Percentiles rank a stretch among this genome's conserved stretches.
Conservation (phyloP, 768 basidiomycete species). For the Auricularia sp. region DNA sequence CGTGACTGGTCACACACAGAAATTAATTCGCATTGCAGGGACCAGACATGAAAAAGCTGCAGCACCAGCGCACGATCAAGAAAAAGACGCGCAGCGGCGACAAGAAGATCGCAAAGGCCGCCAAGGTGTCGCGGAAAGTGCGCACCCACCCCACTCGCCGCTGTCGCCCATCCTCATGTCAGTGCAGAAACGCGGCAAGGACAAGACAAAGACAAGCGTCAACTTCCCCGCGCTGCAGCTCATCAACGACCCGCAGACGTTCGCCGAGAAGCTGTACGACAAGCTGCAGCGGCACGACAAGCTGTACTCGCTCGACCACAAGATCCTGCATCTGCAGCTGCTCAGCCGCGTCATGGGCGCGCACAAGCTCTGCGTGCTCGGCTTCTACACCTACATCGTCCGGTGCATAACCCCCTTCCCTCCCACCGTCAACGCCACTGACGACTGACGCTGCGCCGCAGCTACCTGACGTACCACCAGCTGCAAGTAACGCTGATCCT, state of each 20-base stretch:
- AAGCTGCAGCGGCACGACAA: slow-evolving; percentile 73
- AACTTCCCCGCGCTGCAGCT: slow-evolving; percentile 93
- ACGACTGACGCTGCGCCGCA: slow-evolving; percentile 18
- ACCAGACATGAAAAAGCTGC: slow-evolving; percentile 60
- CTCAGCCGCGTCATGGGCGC: slow-evolving; percentile 86
- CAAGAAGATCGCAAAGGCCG: slow-evolving; percentile 63
- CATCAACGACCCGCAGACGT: slow-evolving; percentile 90
- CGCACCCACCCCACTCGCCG: slow-evolving; percentile 6
- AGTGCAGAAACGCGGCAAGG: slow-evolving; percentile 26
- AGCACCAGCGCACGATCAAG: slow-evolving; percentile 85
- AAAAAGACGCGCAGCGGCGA: slow-evolving; percentile 82
- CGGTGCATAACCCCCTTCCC: slow-evolving; percentile 17
- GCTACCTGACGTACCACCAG: slow-evolving; percentile 87
- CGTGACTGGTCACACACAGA: slow-evolving; percentile 7
- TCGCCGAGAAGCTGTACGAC: slow-evolving; percentile 88
- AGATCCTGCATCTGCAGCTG: slow-evolving; percentile 93
- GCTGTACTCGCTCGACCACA: slow-evolving; percentile 93
- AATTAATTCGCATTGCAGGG: slow-evolving; percentile 23
- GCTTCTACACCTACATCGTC: slow-evolving; percentile 92
- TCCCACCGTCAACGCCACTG: background rate
- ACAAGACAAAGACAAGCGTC: slow-evolving; percentile 23
- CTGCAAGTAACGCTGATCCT: slow-evolving; percentile 88
- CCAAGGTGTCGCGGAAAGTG: slow-evolving; percentile 71
- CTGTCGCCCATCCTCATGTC: background rate
- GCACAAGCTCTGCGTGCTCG: slow-evolving; percentile 87